Conservation (phyloP, 2,329 filamentous ascomycete species). For the Aphanoascus verrucosus region DNA sequence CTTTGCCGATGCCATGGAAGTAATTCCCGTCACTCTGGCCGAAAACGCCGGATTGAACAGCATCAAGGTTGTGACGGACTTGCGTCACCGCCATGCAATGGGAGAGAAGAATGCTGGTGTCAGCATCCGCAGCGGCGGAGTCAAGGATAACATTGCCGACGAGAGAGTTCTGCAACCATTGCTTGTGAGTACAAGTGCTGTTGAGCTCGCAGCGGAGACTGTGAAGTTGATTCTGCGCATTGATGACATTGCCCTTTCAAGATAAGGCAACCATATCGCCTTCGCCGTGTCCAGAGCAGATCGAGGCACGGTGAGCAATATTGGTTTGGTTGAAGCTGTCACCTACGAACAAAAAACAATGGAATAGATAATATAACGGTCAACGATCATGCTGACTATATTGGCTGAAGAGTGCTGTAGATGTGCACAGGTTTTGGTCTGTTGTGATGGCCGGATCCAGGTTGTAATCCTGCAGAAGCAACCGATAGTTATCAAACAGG, state of each 20-base stretch:
- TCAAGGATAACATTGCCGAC: conserved; percentile 92
- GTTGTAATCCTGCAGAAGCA: too few relatives aligned
- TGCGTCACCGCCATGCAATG: conserved; percentile 86
- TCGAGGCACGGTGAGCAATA: not conserved
- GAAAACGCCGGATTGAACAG: conserved; percentile 97
- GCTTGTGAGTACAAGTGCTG: conserved; percentile 91
- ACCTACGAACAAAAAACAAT: not conserved
- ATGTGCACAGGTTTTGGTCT: too few relatives aligned
- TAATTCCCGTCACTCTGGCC: conserved; percentile 89
- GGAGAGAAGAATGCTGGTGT: conserved; percentile 94
- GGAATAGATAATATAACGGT: too few relatives aligned
- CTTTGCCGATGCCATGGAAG: conserved; percentile 94
- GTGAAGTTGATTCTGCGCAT: conserved; percentile 85
- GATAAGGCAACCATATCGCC: conserved; percentile 19
- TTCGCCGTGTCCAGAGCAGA: not conserved
- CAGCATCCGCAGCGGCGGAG: conserved; percentile 93
- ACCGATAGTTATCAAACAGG: too few relatives aligned
- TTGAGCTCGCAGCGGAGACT: conserved; percentile 93
- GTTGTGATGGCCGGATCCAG: too few relatives aligned
- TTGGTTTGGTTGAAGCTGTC: not conserved
- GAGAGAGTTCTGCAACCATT: conserved; percentile 95
- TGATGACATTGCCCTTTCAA: conserved; percentile 52
- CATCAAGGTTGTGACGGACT: conserved; percentile 95
- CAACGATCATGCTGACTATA: too few relatives aligned
- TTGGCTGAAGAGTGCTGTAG: too few relatives aligned